Evolutionary conservation across 192 early-diverging fungal genomes (phyloP).

Genomic region (Funneliformis geosporum): DNA sequence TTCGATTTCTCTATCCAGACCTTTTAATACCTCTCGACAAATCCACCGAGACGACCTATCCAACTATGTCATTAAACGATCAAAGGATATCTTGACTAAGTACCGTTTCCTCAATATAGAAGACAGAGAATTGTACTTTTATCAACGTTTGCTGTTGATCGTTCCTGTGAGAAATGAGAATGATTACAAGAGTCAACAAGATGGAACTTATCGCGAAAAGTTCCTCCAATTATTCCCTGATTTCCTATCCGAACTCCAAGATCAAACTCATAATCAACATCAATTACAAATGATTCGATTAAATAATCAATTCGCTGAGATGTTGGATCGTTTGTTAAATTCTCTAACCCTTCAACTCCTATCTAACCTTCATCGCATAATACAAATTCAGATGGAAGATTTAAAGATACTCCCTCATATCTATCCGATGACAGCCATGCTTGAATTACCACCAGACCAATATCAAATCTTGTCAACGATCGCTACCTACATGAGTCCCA

Average conservation of each 20-base stretch:
- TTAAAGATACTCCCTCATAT: not conserved
- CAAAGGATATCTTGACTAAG: not conserved
- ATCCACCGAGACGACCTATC: not conserved
- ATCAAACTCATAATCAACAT: too few species aligned
- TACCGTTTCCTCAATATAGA: not conserved
- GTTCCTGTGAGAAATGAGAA: not conserved
- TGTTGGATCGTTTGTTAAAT: not conserved
- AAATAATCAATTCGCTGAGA: too few species aligned
- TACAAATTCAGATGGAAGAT: slow-evolving; percentile 2
- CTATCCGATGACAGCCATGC: not conserved
- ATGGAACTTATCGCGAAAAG: not conserved
- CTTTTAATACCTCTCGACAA: not conserved
- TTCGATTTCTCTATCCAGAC: not conserved
- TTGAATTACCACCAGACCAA: not conserved
- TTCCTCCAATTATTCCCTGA: not conserved
- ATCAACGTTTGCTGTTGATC: not conserved
- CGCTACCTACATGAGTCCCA: not conserved
- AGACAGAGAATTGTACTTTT: slow-evolving; percentile 4
- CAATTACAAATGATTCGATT: too few species aligned
- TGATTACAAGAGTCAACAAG: not conserved
- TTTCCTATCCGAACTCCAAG: too few species aligned
- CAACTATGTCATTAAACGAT: not conserved
- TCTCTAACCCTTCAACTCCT: not conserved
- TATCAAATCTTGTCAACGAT: not conserved
- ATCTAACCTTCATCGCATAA: not conserved